phyloP scores from a whole-genome alignment of 495 filamentous ascomycete genomes.

The Trichoderma parareesei region DNA sequence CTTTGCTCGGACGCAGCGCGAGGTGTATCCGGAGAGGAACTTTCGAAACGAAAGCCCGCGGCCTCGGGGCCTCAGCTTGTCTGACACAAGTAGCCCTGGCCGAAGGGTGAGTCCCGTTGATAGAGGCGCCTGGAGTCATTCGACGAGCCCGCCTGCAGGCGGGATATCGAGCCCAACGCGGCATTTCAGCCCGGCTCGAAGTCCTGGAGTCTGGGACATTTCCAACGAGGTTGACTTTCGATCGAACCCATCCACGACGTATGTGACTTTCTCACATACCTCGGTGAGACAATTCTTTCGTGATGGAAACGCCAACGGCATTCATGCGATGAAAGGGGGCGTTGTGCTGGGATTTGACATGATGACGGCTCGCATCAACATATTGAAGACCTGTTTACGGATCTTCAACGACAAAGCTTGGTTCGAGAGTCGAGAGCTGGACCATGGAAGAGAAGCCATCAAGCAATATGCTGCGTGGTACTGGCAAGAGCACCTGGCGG shows the following conservation, averaged over 20 bases:
- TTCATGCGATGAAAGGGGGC: background rate
- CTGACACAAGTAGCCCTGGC: background rate
- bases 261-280: conserved; percentile 27
- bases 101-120: background rate
- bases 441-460: background rate
- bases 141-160: conserved; percentile 2
- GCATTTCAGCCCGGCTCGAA: conserved; percentile 2
- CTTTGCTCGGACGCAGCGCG: conserved; percentile 12
- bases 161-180: background rate
- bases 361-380: background rate
- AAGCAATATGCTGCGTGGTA: conserved; percentile 14
- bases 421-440: background rate
- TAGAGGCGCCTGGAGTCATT: background rate
- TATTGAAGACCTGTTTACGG: conserved; percentile 3
- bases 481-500: conserved; percentile 14
- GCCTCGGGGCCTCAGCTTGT: background rate
- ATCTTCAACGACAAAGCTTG: conserved; percentile 10
- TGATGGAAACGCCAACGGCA: conserved; percentile 12
- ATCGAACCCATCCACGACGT: conserved; percentile 25
- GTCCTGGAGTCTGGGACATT: conserved; percentile 1
- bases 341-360: conserved; percentile 11
- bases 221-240: conserved; percentile 25
- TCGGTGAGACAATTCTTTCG: conserved; percentile 29
- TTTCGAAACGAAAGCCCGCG: background rate
- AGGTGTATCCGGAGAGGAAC: conserved; percentile 3